Evolutionary conservation across 441 rosid species (phyloP).

Genomic region (Manihot esculenta): DNA sequence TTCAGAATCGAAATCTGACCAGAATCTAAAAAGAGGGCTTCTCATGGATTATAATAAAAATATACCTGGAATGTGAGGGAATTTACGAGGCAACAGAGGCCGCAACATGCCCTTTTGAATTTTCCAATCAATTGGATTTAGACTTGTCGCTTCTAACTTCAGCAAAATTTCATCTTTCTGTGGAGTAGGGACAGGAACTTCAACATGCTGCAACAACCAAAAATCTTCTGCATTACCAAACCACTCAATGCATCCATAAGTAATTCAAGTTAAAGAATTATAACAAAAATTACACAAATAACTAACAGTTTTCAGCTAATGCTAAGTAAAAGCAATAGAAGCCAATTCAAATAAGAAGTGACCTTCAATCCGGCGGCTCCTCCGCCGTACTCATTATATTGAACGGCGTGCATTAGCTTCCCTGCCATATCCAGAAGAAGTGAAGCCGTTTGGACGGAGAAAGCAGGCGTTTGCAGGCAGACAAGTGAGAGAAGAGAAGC

Average conservation of each 20-base stretch:
- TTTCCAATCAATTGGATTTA: conserved; percentile 66
- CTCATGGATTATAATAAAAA: no score
- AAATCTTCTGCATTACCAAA: not conserved
- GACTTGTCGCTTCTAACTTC: conserved; percentile 50
- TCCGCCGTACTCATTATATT: conserved; percentile 49
- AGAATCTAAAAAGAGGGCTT: no score
- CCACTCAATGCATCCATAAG: no score
- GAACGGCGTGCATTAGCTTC: conserved; percentile 49
- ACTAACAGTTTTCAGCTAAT: no score
- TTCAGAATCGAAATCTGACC: no score
- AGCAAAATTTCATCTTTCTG: conserved; percentile 49
- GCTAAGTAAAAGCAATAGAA: not conserved
- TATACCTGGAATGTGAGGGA: conserved; percentile 66
- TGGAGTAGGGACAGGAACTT: conserved; percentile 49
- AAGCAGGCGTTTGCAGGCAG: no score
- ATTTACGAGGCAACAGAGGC: conserved; percentile 39
- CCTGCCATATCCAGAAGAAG: conserved; percentile 33
- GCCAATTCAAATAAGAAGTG: not conserved
- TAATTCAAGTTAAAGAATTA: no score
- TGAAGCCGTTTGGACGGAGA: no score
- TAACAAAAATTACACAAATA: no score
- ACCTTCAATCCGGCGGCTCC: conserved; percentile 57
- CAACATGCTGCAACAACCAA: conserved; percentile 47
- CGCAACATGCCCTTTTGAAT: conserved; percentile 59
- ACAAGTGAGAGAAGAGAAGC: no score